Evolutionary conservation across 2,329 filamentous ascomycete genomes (phyloP), one percentile per base, ranked within the genome.

Genomic region (Boeremia exigua): DNA sequence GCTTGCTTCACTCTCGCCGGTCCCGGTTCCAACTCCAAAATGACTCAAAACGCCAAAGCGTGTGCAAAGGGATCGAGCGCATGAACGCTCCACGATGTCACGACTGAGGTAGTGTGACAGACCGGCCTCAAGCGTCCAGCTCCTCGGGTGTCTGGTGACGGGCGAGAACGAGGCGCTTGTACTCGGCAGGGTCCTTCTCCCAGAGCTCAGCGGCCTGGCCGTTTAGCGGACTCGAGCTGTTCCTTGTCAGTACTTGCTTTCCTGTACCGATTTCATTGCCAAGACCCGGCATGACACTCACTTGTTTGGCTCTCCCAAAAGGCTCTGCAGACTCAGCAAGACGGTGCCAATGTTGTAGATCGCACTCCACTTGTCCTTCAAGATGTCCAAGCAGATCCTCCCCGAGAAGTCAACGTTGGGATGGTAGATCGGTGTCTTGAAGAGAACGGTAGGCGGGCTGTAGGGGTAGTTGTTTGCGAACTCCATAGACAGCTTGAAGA

Each of bases 341-440:
- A 99, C 91, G 42, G 90, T 96, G 77, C 96, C 91, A 59, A 96
- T 92, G 73, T 98, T 98, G 84, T 97, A 96, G 38, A 96, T 93
- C 15, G 95, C 92, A 56, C 92, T 96, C 95, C 95, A 99, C 81
- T 97, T 97, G 78, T 98, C 95, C 84, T 97, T 98, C 63, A 99
- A 83, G 66, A 99, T 99, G 73, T 99, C 96, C 58, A 99, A 84
- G 77, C 95, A 99, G 78, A 99, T 99, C 53, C 95, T 86, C 36
- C 95, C 95, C 3, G 90, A 93, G 80, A 99, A 97, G 80, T 99
- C 95, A 67, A 99, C 91, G 70, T 99, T 99, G 49, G 95, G 95
- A 78, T 99, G 95, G 82, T 98, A 99, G 79, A 99, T 97, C 33
- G 95, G 95, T 6, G 96, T 99, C 82, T 93, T 96, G 87, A 97